A percentile compares a stretch with the other conserved stretches of the same genome.
Conservation (phyloP, 805 yeast genomes). For the Pichia heedii region DNA sequence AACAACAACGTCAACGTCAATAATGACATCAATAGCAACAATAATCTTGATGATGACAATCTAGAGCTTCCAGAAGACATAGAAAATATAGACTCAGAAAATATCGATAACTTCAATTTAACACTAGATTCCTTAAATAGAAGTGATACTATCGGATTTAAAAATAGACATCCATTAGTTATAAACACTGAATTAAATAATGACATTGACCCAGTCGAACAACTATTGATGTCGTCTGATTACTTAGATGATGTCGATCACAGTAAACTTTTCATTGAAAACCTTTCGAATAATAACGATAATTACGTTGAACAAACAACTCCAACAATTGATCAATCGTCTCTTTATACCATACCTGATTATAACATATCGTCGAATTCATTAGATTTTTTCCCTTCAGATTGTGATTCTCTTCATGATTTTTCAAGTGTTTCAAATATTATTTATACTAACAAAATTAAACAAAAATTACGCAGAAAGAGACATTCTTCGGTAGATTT, state of each 20-base stretch:
- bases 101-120: not conserved
- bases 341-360: not conserved
- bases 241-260: not conserved
- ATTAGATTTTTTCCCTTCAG: not conserved
- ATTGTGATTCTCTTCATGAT: conserved; percentile 5
- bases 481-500: not conserved
- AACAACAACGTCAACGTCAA: too few relatives aligned
- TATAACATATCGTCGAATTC: not conserved
- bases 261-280: not conserved
- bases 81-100: not conserved
- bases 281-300: not conserved
- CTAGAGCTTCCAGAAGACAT: too few relatives aligned
- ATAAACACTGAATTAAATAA: not conserved
- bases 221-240: not conserved
- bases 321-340: not conserved
- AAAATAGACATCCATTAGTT: not conserved
- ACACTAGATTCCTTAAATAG: not conserved
- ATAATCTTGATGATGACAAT: not conserved
- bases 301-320: not conserved
- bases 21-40: not conserved
- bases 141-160: not conserved
- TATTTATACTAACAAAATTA: conserved; percentile 7
- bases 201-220: conserved; percentile 2
- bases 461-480: conserved; percentile 8
- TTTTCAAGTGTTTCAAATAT: conserved; percentile 8